A percentile compares a stretch with the other conserved stretches of the same genome.
Conservation (phyloP, 2,329 filamentous ascomycete genomes). For the Lojkania enalia region DNA sequence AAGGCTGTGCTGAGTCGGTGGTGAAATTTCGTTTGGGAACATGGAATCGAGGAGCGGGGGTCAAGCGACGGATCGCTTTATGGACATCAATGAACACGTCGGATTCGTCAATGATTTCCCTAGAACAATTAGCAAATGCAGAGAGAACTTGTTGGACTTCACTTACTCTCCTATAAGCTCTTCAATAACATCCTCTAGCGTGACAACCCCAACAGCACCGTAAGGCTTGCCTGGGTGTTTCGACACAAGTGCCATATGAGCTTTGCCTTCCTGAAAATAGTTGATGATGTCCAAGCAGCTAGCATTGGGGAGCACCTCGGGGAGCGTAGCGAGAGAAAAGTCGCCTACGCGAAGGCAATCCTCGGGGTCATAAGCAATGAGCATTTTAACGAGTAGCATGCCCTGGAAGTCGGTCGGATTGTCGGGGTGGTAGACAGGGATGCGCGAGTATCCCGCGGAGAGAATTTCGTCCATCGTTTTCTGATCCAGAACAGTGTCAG, state of each 20-base stretch:
- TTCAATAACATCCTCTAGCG: slow-evolving; percentile 96
- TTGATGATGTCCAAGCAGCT: slow-evolving; percentile 98
- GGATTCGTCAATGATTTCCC: slow-evolving; percentile 98
- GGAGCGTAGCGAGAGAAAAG: slow-evolving; percentile 89
- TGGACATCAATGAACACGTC: slow-evolving; percentile 98
- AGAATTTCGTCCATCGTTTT: slow-evolving; percentile 92
- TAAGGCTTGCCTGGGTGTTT: slow-evolving; percentile 87
- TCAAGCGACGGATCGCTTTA: slow-evolving; percentile 90
- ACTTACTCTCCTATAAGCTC: slow-evolving; percentile 95
- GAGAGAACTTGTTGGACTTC: background rate
- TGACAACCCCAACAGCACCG: slow-evolving; percentile 90
- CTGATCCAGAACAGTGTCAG: slow-evolving; percentile 90
- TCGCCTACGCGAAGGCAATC: slow-evolving; percentile 85
- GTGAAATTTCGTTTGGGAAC: slow-evolving; percentile 62
- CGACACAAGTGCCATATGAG: slow-evolving; percentile 96
- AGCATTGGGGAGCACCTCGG: slow-evolving; percentile 91
- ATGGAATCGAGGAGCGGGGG: slow-evolving; percentile 78
- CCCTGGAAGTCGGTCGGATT: slow-evolving; percentile 89
- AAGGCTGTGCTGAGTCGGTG: slow-evolving; percentile 42
- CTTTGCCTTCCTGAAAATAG: slow-evolving; percentile 99
- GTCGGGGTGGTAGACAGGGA: slow-evolving; percentile 87
- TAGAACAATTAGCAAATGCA: slow-evolving; percentile 46
- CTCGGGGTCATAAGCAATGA: slow-evolving; percentile 98
- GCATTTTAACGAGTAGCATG: slow-evolving; percentile 97
- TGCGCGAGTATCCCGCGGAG: slow-evolving; percentile 91